Percentiles rank a stretch among this genome's conserved stretches.
Evolutionary conservation across 1,139 yeast genomes (phyloP).

Genomic region (Cylindricascospora bacillispora): DNA sequence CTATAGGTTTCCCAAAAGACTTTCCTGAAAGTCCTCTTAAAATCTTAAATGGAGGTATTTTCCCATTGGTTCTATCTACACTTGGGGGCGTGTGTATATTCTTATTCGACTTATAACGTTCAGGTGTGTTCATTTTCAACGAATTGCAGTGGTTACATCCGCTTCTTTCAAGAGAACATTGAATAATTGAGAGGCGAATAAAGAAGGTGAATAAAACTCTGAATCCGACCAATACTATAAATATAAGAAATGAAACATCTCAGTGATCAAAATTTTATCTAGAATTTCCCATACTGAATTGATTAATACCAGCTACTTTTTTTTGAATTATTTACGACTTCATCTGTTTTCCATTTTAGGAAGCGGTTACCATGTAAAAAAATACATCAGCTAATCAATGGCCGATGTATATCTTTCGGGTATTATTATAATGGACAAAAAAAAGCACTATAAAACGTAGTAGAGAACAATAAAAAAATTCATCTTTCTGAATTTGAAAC

Average conservation of each 20-base stretch:
- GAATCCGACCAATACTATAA: background rate
- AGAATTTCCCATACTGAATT: too few relatives aligned
- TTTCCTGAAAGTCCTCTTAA: slow-evolving; percentile 19
- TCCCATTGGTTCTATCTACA: slow-evolving; percentile 10
- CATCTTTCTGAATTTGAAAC: too few relatives aligned
- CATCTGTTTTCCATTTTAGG: too few relatives aligned
- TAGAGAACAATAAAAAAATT: too few relatives aligned
- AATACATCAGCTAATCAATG: too few relatives aligned
- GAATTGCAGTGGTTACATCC: background rate
- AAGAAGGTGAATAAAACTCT: too few relatives aligned
- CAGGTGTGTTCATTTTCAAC: slow-evolving; percentile 10
- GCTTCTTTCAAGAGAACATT: background rate
- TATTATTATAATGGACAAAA: too few relatives aligned
- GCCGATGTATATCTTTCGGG: too few relatives aligned
- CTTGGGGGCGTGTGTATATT: slow-evolving; percentile 25
- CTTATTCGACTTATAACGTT: slow-evolving; percentile 10
- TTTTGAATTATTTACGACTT: too few relatives aligned
- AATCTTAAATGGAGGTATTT: slow-evolving; percentile 12
- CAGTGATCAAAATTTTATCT: background rate
- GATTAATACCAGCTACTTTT: too few relatives aligned
- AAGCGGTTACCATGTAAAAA: too few relatives aligned
- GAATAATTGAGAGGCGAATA: background rate
- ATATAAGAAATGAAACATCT: background rate
- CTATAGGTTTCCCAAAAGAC: slow-evolving; percentile 12
- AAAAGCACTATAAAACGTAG: too few relatives aligned